Evolutionary conservation across 768 basidiomycete genomes (phyloP).

Genomic region (Brasilioporus rufonigricans): DNA sequence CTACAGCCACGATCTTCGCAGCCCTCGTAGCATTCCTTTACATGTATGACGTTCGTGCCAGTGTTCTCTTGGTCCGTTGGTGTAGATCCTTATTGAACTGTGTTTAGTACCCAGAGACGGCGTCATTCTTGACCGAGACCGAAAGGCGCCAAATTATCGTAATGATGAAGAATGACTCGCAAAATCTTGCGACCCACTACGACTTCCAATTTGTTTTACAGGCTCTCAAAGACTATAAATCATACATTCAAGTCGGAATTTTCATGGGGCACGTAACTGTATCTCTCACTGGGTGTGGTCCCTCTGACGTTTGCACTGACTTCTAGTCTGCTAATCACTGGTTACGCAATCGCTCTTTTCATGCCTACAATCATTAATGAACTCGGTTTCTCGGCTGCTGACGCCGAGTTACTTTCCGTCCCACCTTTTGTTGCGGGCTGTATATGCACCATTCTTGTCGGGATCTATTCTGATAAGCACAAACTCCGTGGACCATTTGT

Average conservation of each 20-base stretch:
- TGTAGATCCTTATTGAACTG: too few species aligned
- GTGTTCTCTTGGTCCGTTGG: too few species aligned
- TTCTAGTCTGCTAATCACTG: constrained; percentile 41
- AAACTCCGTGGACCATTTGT: constrained; percentile 2
- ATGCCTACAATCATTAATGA: constrained; percentile 48
- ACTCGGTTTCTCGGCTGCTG: constrained; percentile 49
- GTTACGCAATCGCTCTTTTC: constrained; percentile 48
- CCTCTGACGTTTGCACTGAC: constrained; percentile 2
- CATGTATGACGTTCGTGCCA: background rate
- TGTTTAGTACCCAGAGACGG: background rate
- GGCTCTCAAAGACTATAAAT: constrained; percentile 46
- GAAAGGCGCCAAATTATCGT: background rate
- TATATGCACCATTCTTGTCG: constrained; percentile 42
- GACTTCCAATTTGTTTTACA: constrained; percentile 47
- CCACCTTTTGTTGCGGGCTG: constrained; percentile 50
- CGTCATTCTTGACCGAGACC: background rate
- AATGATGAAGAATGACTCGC: constrained; percentile 43
- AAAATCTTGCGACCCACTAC: constrained; percentile 45
- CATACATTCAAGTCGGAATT: constrained; percentile 32
- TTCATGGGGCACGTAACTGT: constrained; percentile 37
- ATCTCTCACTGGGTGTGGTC: background rate
- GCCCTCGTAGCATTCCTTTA: background rate
- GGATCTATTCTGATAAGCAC: constrained; percentile 15
- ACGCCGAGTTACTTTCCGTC: constrained; percentile 47
- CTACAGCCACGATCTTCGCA: background rate